Evolutionary conservation across 805 yeast genomes (phyloP).

Genomic region (Saturnispora diversa): DNA sequence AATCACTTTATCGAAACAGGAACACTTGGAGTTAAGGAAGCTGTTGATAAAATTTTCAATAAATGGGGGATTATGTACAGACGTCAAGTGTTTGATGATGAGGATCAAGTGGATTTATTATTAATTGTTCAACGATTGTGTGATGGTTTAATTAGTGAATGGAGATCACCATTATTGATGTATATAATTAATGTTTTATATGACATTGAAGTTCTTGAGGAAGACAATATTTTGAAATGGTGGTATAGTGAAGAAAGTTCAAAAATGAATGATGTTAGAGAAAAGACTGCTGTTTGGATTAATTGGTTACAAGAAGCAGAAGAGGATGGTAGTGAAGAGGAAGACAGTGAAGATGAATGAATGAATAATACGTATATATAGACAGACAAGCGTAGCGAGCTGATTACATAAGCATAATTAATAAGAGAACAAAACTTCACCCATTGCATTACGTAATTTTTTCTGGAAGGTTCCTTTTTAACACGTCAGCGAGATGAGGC

Average conservation of each 20-base stretch:
- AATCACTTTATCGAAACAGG: slow-evolving; percentile 69
- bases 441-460: not conserved
- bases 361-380: too few relatives aligned
- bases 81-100: slow-evolving; percentile 76
- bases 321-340: slow-evolving; percentile 20
- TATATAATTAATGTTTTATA: slow-evolving; percentile 55
- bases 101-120: slow-evolving; percentile 71
- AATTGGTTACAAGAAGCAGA: slow-evolving; percentile 81
- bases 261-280: slow-evolving; percentile 38
- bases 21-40: slow-evolving; percentile 68
- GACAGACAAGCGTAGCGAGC: too few relatives aligned
- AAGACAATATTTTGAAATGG: slow-evolving; percentile 75
- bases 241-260: slow-evolving; percentile 51
- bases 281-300: slow-evolving; percentile 62
- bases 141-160: slow-evolving; percentile 35
- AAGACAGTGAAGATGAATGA: slow-evolving; percentile 13
- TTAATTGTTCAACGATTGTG: slow-evolving; percentile 41
- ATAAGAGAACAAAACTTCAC: too few relatives aligned
- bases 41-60: slow-evolving; percentile 63
- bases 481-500: too few relatives aligned
- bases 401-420: too few relatives aligned
- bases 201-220: slow-evolving; percentile 75
- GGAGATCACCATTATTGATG: slow-evolving; percentile 44
- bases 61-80: slow-evolving; percentile 78
- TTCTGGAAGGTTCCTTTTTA: not conserved